A percentile compares a stretch with the other conserved stretches of the same genome.
These are phyloP conservation scores for Blastomyces parvus DNA, from an alignment of 2,329 filamentous ascomycete species.

Conservation along the genomic window DNA sequence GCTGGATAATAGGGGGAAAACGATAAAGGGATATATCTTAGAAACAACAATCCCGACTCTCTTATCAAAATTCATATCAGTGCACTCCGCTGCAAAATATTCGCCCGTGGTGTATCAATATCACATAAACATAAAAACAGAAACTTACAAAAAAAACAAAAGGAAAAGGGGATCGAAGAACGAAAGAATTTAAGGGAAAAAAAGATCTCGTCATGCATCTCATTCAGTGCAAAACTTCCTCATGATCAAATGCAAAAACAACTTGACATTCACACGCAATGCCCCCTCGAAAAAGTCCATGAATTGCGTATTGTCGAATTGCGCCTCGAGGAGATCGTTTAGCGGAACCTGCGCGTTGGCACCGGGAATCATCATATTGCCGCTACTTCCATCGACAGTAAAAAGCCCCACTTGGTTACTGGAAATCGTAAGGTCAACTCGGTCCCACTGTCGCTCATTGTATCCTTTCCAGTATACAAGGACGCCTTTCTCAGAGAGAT, in stretches of 20 bases:
- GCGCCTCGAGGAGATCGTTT: slow-evolving; percentile 88
- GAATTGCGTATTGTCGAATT: slow-evolving; percentile 94
- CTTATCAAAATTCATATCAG: background rate
- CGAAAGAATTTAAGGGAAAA: background rate
- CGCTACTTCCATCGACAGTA: slow-evolving; percentile 78
- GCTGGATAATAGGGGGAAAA: background rate
- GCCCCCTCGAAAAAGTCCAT: slow-evolving; percentile 87
- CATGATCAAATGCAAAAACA: slow-evolving; percentile 92
- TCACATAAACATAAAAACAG: background rate
- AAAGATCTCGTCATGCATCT: background rate
- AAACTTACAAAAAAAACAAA: background rate
- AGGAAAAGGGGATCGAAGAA: background rate
- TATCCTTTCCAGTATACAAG: slow-evolving; percentile 86
- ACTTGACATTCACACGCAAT: slow-evolving; percentile 86
- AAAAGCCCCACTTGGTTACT: slow-evolving; percentile 93
- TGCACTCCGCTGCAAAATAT: background rate
- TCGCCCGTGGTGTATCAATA: background rate
- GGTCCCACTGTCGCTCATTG: slow-evolving; percentile 72
- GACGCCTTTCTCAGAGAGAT: slow-evolving; percentile 85
- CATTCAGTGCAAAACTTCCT: slow-evolving; percentile 79
- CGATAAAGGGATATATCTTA: background rate
- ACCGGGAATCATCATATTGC: slow-evolving; percentile 91
- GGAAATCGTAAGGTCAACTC: slow-evolving; percentile 86
- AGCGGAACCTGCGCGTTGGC: slow-evolving; percentile 81
- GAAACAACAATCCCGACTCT: background rate